Percentiles rank a stretch among this genome's conserved stretches.
These are phyloP conservation scores for Pichia sp. DNA, from an alignment of 1,139 yeast genomes.

Conservation along the genomic window DNA sequence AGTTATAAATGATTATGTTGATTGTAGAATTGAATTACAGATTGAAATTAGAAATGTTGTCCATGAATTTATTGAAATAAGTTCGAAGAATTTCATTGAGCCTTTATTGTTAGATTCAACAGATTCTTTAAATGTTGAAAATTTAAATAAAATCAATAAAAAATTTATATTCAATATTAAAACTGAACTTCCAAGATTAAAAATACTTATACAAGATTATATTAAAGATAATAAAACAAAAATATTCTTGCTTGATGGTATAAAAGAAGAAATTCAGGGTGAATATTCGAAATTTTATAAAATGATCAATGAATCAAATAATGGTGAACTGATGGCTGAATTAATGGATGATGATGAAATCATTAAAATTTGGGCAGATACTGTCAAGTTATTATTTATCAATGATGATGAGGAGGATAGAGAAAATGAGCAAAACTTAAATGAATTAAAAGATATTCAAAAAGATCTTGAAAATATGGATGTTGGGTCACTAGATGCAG, in stretches of 20 bases:
- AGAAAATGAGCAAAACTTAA: no score
- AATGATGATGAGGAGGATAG: no score
- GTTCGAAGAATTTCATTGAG: constrained; percentile 12
- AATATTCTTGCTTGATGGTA: constrained; percentile 49
- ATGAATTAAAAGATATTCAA: no score
- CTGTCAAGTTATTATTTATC: no score
- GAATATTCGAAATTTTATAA: no score
- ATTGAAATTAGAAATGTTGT: constrained; percentile 66
- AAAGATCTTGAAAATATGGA: no score
- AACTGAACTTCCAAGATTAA: constrained; percentile 49
- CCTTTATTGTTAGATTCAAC: neutral
- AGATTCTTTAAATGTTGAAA: no score
- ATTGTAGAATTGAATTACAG: constrained; percentile 74
- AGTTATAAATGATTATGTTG: constrained; percentile 80
- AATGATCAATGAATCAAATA: no score
- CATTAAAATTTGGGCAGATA: no score
- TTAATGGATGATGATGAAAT: no score
- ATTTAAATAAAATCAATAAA: constrained; percentile 14
- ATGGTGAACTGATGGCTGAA: no score
- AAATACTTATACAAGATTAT: constrained; percentile 42
- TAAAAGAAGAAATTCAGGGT: constrained; percentile 52
- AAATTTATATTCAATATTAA: constrained; percentile 45
- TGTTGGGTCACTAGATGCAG: no score
- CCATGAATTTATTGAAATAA: constrained; percentile 47
- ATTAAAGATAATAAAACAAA: constrained; percentile 37